These are phyloP conservation scores for Botrytis hyacinthi DNA, from an alignment of 2,329 filamentous ascomycete genomes.

Conservation along the genomic window DNA sequence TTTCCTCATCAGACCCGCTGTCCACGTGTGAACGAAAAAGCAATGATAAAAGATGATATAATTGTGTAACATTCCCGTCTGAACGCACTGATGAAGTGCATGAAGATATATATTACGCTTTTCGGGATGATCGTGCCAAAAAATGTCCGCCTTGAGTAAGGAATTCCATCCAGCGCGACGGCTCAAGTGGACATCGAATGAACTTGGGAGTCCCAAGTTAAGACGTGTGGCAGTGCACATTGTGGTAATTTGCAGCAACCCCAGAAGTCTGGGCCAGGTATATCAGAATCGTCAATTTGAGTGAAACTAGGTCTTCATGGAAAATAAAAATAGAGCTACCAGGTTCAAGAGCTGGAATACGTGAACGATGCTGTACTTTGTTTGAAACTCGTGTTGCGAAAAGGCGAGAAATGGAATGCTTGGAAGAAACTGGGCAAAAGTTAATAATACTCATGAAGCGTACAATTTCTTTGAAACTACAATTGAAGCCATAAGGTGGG, in stretches of 20 bases:
- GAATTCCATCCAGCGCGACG: neutral
- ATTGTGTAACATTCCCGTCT: neutral
- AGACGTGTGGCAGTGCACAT: constrained; percentile 5
- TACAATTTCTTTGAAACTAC: neutral
- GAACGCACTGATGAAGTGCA: neutral
- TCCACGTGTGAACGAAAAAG: neutral
- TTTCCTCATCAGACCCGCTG: neutral
- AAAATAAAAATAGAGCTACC: neutral
- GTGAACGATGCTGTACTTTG: neutral
- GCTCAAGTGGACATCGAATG: neutral
- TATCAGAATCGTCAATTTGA: neutral
- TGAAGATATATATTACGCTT: neutral
- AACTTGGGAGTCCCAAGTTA: constrained; percentile 1
- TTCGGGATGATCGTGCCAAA: neutral
- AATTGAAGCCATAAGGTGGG: neutral
- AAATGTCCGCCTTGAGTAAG: neutral
- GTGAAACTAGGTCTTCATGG: neutral
- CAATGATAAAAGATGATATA: neutral
- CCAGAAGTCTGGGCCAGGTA: neutral
- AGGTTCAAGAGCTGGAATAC: neutral
- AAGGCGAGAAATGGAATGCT: neutral
- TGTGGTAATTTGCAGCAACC: neutral
- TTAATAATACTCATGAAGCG: neutral
- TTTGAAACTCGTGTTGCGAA: neutral
- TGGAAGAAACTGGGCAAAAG: neutral